Evolutionary conservation across 2,329 filamentous ascomycete species (phyloP), one percentile per base, ranked within the genome.

Genomic region (Nemania serpens): DNA sequence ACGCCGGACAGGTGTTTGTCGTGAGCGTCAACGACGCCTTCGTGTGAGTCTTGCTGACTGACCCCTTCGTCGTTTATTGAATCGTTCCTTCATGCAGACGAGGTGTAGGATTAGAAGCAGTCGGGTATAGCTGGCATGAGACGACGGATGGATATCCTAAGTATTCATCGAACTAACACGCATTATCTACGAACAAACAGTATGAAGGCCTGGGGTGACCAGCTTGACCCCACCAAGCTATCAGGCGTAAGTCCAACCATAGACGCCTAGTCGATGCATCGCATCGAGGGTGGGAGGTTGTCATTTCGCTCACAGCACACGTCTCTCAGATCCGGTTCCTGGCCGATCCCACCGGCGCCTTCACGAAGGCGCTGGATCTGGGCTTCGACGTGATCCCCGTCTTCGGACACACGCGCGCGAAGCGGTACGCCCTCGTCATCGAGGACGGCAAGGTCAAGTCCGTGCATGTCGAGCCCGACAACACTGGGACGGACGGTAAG

Each of bases 1-100:
- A 88, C 62, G 91, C 91, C 33, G 93, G 93, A 50, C 83, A 90
- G 71, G 91, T 97, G 47, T 96, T 96, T 72, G 91, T 98, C 42
- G 87, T 98, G 58, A 88, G 91, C 15, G 93, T 97, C 74, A 98
- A 98, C 75, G 94, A 98, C 75, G 86, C 93, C 18, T 97, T 97
- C 75, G 93, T 97, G 91, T 96, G 82, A 78, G 90, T 69, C 9
- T 18, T n/a, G n/a, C 20, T 3, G 41, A 10, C 25, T 29, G 25
- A 7, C 4, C 25, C 25, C 7, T 29, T 29, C 25, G 7, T 29
- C 25, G 7, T 29, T 39, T 39, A 3, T 39, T 39, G 3, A 9
- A 25, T 29, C 7, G 4, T 29, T 29, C 25, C 3, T n/a, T n/a
- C n/a, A n/a, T n/a, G n/a, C n/a, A n/a, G n/a, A n/a, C n/a, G n/a